Evolutionary conservation across 2,329 filamentous ascomycete species (phyloP).

Genomic region (Cercospora janseana): DNA sequence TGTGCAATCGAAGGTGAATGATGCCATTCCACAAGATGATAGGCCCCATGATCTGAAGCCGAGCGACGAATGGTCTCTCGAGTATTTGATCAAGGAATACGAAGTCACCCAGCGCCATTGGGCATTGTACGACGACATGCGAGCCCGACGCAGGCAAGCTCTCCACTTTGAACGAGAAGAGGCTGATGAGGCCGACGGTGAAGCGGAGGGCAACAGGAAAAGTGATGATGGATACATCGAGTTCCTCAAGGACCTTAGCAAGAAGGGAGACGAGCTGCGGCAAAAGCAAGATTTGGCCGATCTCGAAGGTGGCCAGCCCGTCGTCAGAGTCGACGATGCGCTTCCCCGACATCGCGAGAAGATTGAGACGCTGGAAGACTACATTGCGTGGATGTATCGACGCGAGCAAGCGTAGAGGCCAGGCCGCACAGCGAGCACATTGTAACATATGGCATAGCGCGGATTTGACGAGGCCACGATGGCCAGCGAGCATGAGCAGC

Average conservation of each 20-base stretch:
- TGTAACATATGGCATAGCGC: constrained; percentile 9
- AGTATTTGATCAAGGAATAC: constrained; percentile 73
- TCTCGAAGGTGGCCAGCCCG: constrained; percentile 45
- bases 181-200: constrained; percentile 32
- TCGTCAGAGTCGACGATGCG: constrained; percentile 34
- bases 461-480: no score
- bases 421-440: neutral
- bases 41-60: constrained; percentile 56
- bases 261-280: constrained; percentile 60
- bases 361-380: constrained; percentile 30
- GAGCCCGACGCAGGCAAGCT: constrained; percentile 54
- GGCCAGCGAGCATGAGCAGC: no score
- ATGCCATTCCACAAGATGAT: constrained; percentile 50
- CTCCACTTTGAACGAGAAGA: constrained; percentile 46
- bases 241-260: constrained; percentile 49
- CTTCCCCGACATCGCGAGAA: constrained; percentile 18
- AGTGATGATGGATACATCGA: constrained; percentile 47
- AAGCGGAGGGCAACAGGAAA: constrained; percentile 36
- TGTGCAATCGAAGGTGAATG: constrained; percentile 71
- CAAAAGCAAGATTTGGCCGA: constrained; percentile 54
- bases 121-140: constrained; percentile 56
- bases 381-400: constrained; percentile 35
- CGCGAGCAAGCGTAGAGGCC: constrained; percentile 8
- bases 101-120: constrained; percentile 36
- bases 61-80: constrained; percentile 65